Evolutionary conservation across 2,329 filamentous ascomycete genomes (phyloP), one percentile per base, ranked within the genome.

Genomic region (Neofusicoccum ribis): DNA sequence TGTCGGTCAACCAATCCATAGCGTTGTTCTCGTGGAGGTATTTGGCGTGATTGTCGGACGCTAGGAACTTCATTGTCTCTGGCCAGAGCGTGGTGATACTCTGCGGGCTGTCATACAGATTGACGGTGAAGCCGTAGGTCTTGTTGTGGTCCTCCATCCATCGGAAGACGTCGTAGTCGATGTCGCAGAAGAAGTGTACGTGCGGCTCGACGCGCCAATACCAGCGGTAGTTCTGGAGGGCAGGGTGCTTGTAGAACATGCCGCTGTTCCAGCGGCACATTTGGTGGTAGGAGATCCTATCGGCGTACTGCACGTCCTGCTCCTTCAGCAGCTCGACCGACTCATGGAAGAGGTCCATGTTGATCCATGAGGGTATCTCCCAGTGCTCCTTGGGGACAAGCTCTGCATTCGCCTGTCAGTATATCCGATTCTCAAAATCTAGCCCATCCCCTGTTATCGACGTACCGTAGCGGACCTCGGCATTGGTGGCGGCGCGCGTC

Each of bases 181-280:
- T 85, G 72, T 98, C 92, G 84, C 95, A 99, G 86, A 97, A 99
- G 85, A 98, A 99, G 80, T 97, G 93, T 49, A 99, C 95, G 70
- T 98, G 97, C 61, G 95, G 95, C 78, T 99, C 95, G 54, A 99
- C 95, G 66, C 95, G 91, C 95, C 95, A 99, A 84, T 99, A 99
- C 84, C 92, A 99, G 70, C 92, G 91, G 69, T 86, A 88, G 72
- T 95, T 80, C 69, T 88, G 83, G 65, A 99, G 86, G 0, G 93
- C 93, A 0, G 93, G 92, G 78, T 99, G 95, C 75, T 95, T 93
- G 84, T 97, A 97, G 84, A 99, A 99, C 79, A 98, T 85, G 74
- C 95, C 95, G 74, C 91, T 96, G 82, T 99, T 99, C 95, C 95
- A 99, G 65, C 95, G 89, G 77, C 95, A 99, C 95, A 99, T 99